Evolutionary conservation across 805 yeast species (phyloP).

Genomic region (Candida dajiaensis): DNA sequence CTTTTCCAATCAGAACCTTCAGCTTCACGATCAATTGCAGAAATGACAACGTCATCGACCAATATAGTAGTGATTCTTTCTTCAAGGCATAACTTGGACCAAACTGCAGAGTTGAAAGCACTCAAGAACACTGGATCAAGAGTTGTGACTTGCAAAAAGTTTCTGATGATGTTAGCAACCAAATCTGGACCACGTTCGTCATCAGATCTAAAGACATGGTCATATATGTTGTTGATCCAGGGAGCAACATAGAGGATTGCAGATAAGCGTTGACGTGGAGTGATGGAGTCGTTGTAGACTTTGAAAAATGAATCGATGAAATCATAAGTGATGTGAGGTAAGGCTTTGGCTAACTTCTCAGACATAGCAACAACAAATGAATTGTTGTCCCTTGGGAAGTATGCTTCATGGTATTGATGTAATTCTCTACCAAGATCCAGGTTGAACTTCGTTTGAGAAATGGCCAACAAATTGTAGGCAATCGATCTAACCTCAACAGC

Average conservation of each 20-base stretch:
- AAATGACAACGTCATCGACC: slow-evolving; percentile 68
- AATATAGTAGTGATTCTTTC: slow-evolving; percentile 50
- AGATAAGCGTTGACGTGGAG: slow-evolving; percentile 24
- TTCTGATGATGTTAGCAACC: slow-evolving; percentile 54
- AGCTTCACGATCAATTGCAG: slow-evolving; percentile 72
- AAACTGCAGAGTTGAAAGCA: slow-evolving; percentile 52
- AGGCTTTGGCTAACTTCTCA: slow-evolving; percentile 44
- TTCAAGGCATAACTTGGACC: slow-evolving; percentile 63
- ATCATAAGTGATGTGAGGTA: slow-evolving; percentile 56
- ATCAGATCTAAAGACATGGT: slow-evolving; percentile 46
- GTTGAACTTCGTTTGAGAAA: slow-evolving; percentile 53
- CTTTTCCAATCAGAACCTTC: slow-evolving; percentile 65
- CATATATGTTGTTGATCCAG: slow-evolving; percentile 67
- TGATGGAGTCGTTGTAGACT: slow-evolving; percentile 40
- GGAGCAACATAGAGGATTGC: slow-evolving; percentile 50
- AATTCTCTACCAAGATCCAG: slow-evolving; percentile 54
- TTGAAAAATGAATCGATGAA: slow-evolving; percentile 45
- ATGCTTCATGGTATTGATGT: slow-evolving; percentile 49
- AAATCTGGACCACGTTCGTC: slow-evolving; percentile 55
- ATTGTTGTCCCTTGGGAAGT: slow-evolving; percentile 63
- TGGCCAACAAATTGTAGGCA: slow-evolving; percentile 57
- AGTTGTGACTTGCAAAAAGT: slow-evolving; percentile 54
- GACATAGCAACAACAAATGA: slow-evolving; percentile 56
- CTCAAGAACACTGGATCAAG: slow-evolving; percentile 42
- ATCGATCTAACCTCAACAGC: slow-evolving; percentile 55